Evolutionary conservation across 352 stramenopile species (phyloP).

Genomic region (Phytopythium montanum): DNA sequence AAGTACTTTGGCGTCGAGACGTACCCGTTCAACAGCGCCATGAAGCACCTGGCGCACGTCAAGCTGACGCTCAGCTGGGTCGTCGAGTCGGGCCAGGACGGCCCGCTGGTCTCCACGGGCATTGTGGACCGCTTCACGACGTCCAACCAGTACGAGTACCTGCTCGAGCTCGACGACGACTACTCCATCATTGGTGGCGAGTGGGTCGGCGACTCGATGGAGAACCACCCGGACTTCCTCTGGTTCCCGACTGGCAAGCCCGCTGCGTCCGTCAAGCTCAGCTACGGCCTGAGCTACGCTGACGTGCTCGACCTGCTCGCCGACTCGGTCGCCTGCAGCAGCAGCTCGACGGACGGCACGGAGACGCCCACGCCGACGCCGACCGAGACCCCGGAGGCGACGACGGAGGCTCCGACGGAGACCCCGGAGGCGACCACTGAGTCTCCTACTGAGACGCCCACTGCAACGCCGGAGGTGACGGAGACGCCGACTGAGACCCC

Average conservation of each 20-base stretch:
- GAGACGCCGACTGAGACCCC: background rate
- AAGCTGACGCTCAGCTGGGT: constrained; percentile 45
- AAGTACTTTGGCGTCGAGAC: constrained; percentile 26
- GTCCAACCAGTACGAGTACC: constrained; percentile 28
- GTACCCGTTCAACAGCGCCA: constrained; percentile 47
- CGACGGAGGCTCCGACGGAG: background rate
- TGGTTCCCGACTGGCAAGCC: constrained; percentile 32
- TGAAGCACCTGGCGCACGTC: constrained; percentile 38
- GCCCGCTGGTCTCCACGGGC: constrained; percentile 24
- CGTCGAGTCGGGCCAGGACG: constrained; percentile 32
- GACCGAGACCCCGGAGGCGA: constrained; percentile 6
- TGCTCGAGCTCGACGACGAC: constrained; percentile 33
- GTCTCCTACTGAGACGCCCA: background rate
- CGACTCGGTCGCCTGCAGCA: constrained; percentile 16
- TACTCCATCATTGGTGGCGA: constrained; percentile 37
- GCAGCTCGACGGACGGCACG: constrained; percentile 8
- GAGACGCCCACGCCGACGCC: constrained; percentile 4
- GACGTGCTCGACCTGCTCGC: constrained; percentile 24
- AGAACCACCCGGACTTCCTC: constrained; percentile 33
- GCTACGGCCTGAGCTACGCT: constrained; percentile 14
- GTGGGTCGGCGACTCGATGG: constrained; percentile 23
- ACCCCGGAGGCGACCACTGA: constrained; percentile 1
- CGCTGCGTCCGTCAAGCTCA: constrained; percentile 10
- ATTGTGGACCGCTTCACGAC: constrained; percentile 24
- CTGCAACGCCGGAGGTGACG: background rate